Evolutionary conservation across 2,329 filamentous ascomycete species (phyloP).

Genomic region (Colletotrichum tabaci): DNA sequence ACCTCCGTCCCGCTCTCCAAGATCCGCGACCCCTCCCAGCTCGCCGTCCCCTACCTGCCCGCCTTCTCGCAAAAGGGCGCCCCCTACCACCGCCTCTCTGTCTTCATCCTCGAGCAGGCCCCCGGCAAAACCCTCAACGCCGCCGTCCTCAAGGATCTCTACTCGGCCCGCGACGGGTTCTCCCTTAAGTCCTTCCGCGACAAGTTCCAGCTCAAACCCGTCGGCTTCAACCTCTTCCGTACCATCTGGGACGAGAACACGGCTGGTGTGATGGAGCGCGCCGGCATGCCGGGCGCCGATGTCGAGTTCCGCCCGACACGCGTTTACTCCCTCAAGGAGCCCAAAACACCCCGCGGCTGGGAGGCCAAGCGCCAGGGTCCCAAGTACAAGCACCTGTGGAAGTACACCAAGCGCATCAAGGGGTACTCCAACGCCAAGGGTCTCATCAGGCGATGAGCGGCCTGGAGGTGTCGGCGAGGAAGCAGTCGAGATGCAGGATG

Average conservation of each 20-base stretch:
- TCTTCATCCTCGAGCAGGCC: constrained; percentile 88
- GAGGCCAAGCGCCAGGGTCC: constrained; percentile 75
- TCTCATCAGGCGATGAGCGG: constrained; percentile 55
- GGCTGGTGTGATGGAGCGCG: constrained; percentile 86
- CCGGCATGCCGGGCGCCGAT: constrained; percentile 81
- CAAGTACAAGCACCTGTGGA: constrained; percentile 77
- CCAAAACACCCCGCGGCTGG: constrained; percentile 74
- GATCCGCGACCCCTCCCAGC: constrained; percentile 73
- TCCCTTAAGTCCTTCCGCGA: constrained; percentile 81
- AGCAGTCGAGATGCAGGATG: constrained; percentile 2
- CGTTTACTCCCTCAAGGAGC: constrained; percentile 76
- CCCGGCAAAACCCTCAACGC: constrained; percentile 72
- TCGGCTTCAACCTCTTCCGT: constrained; percentile 91
- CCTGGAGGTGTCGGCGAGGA: neutral
- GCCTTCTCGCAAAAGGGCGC: constrained; percentile 91
- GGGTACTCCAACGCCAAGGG: constrained; percentile 60
- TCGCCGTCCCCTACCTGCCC: constrained; percentile 86
- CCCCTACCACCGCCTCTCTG: constrained; percentile 89
- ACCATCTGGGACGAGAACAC: constrained; percentile 91
- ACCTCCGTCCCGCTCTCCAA: constrained; percentile 76
- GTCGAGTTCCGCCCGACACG: constrained; percentile 88
- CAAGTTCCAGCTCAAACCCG: constrained; percentile 77
- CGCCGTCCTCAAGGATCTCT: constrained; percentile 67
- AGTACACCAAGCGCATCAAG: constrained; percentile 74
- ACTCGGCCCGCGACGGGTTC: constrained; percentile 67